Evolutionary conservation across 2,329 filamentous ascomycete genomes (phyloP).

Genomic region (Fusarium solani-melongenae): DNA sequence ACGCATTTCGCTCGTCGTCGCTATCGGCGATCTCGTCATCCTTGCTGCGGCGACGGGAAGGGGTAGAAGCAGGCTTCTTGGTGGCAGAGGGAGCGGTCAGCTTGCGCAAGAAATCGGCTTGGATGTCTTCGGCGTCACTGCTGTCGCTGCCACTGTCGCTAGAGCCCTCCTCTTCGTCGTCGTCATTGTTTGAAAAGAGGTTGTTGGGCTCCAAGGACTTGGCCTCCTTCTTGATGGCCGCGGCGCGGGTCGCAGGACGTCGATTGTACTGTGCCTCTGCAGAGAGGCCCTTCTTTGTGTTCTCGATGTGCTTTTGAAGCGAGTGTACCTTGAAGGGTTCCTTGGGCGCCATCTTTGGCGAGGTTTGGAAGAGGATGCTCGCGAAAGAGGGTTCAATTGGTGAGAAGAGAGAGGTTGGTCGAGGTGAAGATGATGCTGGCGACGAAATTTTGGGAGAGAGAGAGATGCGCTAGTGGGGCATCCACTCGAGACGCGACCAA

Average conservation of each 20-base stretch:
- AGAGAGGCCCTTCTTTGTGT: constrained; percentile 50
- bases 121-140: constrained; percentile 44
- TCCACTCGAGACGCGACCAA: constrained; percentile 16
- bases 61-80: constrained; percentile 24
- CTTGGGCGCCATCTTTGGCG: constrained; percentile 51
- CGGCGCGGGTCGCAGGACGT: constrained; percentile 39
- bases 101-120: constrained; percentile 48
- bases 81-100: constrained; percentile 30
- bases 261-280: constrained; percentile 49
- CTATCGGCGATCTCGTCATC: constrained; percentile 56
- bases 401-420: constrained; percentile 19
- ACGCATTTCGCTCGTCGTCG: constrained; percentile 51
- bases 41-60: constrained; percentile 44
- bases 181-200: constrained; percentile 47
- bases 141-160: constrained; percentile 48
- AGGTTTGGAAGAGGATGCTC: constrained; percentile 17
- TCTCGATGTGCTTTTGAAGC: constrained; percentile 52
- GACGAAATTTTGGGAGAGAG: constrained; percentile 44
- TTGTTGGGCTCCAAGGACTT: constrained; percentile 33
- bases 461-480: constrained; percentile 36
- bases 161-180: constrained; percentile 45
- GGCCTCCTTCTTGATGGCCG: constrained; percentile 47
- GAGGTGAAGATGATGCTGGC: constrained; percentile 34
- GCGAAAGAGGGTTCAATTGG: constrained; percentile 38
- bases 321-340: constrained; percentile 51